Percentiles rank a stretch among this genome's conserved stretches.
Evolutionary conservation across 2,329 filamentous ascomycete genomes (phyloP).

Genomic region (Ascochyta rabiei): DNA sequence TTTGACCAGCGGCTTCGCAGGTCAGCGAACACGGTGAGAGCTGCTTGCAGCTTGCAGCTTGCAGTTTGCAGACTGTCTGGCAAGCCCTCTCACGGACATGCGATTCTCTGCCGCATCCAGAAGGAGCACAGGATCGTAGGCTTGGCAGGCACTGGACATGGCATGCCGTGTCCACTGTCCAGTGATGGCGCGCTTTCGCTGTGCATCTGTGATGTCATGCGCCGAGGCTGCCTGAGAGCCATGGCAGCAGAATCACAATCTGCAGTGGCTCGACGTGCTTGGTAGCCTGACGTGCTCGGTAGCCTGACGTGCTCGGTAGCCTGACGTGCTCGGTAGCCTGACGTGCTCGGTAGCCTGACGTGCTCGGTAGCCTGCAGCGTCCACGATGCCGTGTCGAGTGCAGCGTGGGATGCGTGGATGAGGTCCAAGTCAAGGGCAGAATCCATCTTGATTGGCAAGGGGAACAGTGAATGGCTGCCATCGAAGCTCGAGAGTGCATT

Average conservation of each 20-base stretch:
- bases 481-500: background rate
- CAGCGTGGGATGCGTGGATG: background rate
- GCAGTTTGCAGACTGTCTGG: conserved; percentile 11
- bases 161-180: conserved; percentile 11
- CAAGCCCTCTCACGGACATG: background rate
- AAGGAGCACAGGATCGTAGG: conserved; percentile 15
- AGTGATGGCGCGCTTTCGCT: conserved; percentile 17
- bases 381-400: background rate
- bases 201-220: conserved; percentile 15
- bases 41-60: conserved; percentile 12
- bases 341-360: no score
- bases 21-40: background rate
- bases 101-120: conserved; percentile 3
- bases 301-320: no score
- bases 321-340: background rate
- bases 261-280: background rate
- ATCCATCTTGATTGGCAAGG: background rate
- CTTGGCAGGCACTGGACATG: conserved; percentile 27
- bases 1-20: conserved; percentile 8
- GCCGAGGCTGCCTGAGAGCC: background rate
- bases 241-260: background rate
- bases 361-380: background rate
- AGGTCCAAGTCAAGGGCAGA: background rate
- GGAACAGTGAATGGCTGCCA: no score
- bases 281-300: no score